Evolutionary conservation across 306 rosid genomes (phyloP), one percentile per base, ranked within the genome.

Genomic region (Citrullus amarus): DNA sequence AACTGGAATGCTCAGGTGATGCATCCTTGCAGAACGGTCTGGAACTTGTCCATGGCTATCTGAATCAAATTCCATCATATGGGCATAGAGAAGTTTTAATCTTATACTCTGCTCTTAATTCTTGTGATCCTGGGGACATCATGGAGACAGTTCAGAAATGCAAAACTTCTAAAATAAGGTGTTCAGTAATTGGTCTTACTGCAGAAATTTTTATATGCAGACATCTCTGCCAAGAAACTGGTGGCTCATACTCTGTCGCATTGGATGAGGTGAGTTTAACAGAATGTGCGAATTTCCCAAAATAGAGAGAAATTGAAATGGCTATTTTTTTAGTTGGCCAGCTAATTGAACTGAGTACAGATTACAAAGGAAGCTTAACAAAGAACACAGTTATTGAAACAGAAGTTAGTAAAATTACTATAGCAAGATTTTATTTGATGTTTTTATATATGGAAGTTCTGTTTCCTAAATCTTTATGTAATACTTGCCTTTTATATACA

Each of bases 61-160:
- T 95, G 38, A 81, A 91, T 81, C 96, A 89, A 85, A 79, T 95
- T 79, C 98, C 98, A 55, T 83, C 97, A 20, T 92, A 92, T 86
- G 97, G 98, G 74, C 97, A 92, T 82, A 85, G 96, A 74, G 98
- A 95, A 86, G 97, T 87, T 87, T 87, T 95, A 55, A 71, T 95
- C 81, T 84, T 95, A 80, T 92, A 89, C 81, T 95, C 97, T 50
- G 93, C 93, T 77, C 92, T 95, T n/a, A 95, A 96, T 84, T 90
- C 98, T 14, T 95, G 97, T 73, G 98, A 95, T 86, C 97, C 97
- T 22, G 96, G 96, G 80, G 97, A 95, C 83, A 79, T 95, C 84
- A 89, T 95, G 97, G 96, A 92, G 86, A 92, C 97, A 77, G 90
- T 95, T 85, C 93, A 88, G 83, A 91, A 88, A 69, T 95, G 98